Conservation (phyloP, 352 stramenopile species). For the Aphanomyces invadans region DNA sequence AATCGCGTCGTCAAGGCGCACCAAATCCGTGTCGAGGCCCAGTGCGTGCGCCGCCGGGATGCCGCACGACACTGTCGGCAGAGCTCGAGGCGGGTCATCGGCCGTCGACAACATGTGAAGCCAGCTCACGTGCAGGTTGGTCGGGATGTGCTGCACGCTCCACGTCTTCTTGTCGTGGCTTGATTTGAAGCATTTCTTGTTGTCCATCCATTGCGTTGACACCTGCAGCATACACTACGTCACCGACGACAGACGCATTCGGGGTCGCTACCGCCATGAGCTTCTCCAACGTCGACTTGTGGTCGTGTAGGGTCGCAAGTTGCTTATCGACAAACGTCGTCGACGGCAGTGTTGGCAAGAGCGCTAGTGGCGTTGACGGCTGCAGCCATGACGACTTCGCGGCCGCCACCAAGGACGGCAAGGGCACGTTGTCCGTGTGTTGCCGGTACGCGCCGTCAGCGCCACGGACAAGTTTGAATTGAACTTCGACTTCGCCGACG, state of each 20-base stretch:
- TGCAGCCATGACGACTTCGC: neutral
- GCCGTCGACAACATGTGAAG: slow-evolving; percentile 40
- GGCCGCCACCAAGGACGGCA: neutral
- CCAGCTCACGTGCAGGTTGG: slow-evolving; percentile 77
- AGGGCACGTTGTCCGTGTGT: neutral
- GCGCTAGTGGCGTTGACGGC: neutral
- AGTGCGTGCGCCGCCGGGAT: slow-evolving; percentile 65
- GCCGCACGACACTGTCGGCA: slow-evolving; percentile 60
- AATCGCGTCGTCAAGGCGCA: slow-evolving; percentile 71
- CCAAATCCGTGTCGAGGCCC: slow-evolving; percentile 52
- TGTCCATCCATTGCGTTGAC: slow-evolving; percentile 29
- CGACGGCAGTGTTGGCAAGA: neutral
- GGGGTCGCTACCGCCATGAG: neutral
- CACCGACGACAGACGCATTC: neutral
- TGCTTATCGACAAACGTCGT: slow-evolving; percentile 1
- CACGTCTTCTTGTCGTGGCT: slow-evolving; percentile 71
- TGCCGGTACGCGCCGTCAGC: neutral
- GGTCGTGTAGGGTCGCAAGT: neutral
- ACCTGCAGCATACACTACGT: neutral
- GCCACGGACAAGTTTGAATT: neutral
- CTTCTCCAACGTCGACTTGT: neutral
- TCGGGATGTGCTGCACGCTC: slow-evolving; percentile 70
- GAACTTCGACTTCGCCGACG: slow-evolving; percentile 1
- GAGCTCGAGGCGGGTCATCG: neutral
- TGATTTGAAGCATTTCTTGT: slow-evolving; percentile 78